Evolutionary conservation across 176 grass and related monocot genomes (phyloP), one percentile per base, ranked within the genome.

Genomic region (Ensete glaucum): DNA sequence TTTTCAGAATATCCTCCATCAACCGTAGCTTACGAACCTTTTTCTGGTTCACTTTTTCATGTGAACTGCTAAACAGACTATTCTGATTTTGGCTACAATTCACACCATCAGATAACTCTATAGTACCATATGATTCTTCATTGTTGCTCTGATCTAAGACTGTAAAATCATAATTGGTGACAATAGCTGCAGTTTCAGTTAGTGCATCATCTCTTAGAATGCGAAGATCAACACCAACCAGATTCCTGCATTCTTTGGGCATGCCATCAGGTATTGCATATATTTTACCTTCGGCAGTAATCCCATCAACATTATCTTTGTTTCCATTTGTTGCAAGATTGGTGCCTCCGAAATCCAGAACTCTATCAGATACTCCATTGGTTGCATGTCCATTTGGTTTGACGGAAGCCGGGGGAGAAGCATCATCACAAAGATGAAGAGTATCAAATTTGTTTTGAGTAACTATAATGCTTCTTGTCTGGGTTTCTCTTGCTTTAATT

Each of bases 1-100:
- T 76, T 76, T 23, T 76, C 43, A 76, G 51, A 22, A 76, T 76
- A 58, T 76, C 74, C n/a, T 76, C 57, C 16, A 76, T 11, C 4
- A 76, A 51, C 7, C 74, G 74, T 50, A 76, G n/a, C 74, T 76
- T 76, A 29, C 57, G 56, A 23, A 14, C 74, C 29, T 64, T 76
- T 63, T 76, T 76, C 5, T 23, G 11, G 74, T 52, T 62, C 27
- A 64, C 19, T 24, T 51, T 76, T 64, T 19, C 74, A 52, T 50
- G 9, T 64, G 74, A 76, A 52, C 26, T 23, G 11, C 74, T 58
- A 9, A 51, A 12, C 34, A 62, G 8, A 51, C 74, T 76, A 17
- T 56, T 19, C 34, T 52, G 58, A 23, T 50, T 49, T 26, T 7
- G 70, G 51, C 54, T 51, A 22, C 19, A 34, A n/a, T 52, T 49